Conservation (phyloP, 2,329 filamentous ascomycete genomes). For the Pestalotiopsis sp. region DNA sequence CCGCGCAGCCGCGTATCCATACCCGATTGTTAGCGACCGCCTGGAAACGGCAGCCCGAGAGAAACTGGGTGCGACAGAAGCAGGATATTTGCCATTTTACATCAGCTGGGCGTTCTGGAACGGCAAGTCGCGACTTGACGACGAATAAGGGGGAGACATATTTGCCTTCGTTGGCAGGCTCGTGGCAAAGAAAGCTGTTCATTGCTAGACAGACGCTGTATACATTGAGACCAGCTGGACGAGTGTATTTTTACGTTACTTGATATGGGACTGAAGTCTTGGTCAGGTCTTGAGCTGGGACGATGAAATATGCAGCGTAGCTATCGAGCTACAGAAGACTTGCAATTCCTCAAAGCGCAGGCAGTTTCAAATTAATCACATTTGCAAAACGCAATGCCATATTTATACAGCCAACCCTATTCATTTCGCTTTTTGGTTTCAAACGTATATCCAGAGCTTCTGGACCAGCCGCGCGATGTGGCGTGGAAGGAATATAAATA, state of each 20-base stretch:
- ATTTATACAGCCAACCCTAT: not conserved
- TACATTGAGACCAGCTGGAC: not conserved
- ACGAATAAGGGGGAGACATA: not conserved
- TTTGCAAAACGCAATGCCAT: not conserved
- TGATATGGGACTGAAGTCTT: not conserved
- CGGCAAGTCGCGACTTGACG: not conserved
- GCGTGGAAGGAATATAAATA: not conserved
- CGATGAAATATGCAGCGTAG: not conserved
- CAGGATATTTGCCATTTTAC: not conserved
- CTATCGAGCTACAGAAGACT: not conserved
- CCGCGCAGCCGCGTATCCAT: too few species aligned
- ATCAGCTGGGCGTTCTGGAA: conserved; percentile 11
- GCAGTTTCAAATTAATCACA: not conserved
- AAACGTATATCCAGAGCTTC: conserved; percentile 1
- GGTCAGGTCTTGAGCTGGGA: not conserved
- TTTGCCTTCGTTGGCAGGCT: not conserved
- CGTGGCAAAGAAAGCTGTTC: not conserved
- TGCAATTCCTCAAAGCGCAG: not conserved
- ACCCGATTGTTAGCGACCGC: not conserved
- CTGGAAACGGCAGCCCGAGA: not conserved
- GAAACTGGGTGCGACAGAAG: not conserved
- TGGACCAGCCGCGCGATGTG: not conserved
- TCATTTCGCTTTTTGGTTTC: not conserved
- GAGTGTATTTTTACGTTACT: not conserved
- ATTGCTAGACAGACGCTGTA: not conserved